phyloP scores from a whole-genome alignment of 768 basidiomycete genomes.

The Lentinus tigrinus region DNA sequence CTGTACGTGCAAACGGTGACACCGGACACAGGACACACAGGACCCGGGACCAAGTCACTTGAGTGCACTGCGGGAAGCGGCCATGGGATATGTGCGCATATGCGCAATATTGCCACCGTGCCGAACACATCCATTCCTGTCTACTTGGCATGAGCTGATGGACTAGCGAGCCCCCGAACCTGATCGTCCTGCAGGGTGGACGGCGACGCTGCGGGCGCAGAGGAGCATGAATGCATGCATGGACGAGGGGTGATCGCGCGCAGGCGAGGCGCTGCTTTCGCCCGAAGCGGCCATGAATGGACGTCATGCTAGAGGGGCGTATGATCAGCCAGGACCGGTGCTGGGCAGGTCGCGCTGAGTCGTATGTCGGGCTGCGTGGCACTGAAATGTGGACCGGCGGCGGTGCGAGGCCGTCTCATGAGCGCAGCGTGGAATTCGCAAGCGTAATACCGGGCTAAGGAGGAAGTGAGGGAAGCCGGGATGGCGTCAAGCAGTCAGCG shows the following conservation, averaged over 20 bases:
- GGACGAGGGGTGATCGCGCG: not conserved
- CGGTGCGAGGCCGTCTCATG: not conserved
- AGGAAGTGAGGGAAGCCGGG: constrained; percentile 2
- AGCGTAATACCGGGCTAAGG: not conserved
- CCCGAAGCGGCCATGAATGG: not conserved
- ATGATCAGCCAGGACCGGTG: not conserved
- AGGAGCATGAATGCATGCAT: not conserved
- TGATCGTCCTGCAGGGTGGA: not conserved
- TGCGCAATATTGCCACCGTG: not conserved
- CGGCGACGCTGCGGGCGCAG: not conserved
- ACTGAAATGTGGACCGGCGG: not conserved
- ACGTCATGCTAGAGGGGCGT: not conserved
- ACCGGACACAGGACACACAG: too few species aligned
- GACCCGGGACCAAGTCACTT: not conserved
- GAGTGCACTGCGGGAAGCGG: not conserved
- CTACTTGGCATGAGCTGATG: not conserved
- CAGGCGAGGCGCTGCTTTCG: not conserved
- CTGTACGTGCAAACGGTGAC: too few species aligned
- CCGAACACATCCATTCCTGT: not conserved
- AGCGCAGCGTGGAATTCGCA: not conserved
- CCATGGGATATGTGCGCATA: not conserved
- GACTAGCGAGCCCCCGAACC: too few species aligned
- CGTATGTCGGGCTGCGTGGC: not conserved
- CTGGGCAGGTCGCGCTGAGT: not conserved
- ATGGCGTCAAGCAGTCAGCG: constrained; percentile 10